Evolutionary conservation across 768 basidiomycete species (phyloP), one percentile per base, ranked within the genome.

Genomic region (Podaxis pistillaris): DNA sequence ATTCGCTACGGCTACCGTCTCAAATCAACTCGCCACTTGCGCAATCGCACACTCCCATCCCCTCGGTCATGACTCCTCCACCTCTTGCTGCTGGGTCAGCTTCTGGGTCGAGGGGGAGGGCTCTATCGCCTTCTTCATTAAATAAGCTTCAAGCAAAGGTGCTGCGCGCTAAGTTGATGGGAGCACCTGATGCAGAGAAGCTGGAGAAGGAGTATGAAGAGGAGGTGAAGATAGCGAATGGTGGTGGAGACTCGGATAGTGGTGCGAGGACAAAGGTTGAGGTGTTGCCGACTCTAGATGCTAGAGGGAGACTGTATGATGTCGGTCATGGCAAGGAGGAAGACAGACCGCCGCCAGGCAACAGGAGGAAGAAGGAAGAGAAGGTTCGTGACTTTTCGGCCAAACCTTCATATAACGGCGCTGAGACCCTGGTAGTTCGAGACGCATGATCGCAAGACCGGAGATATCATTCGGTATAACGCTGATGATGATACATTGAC

Each of bases 121-220:
- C 81, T 0, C 69, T 91, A 60, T 90, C 90, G 0, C 87, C 89
- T 2, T 89, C 89, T 1, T 91, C 90, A 15, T 77, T 98, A 51
- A 98, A 99, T 73, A 91, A 87, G 70, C 75, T 99, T 1, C 96
- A 99, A 73, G 96, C 96, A 3, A 89, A 89, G 67, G 95, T 97
- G 1, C 78, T 99, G 8, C 88, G 93, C 38, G 96, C 97, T 3
- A 96, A 91, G 72, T 81, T 99, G 36, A 90, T 91, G 83, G 87
- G 84, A 36, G 81, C 86, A n/a, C 81, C 90, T 1, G 83, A 94
- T 68, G 92, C 94, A 7, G 84, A 82, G 22, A 78, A 80, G 49
- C 77, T 99, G 46, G 94, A 99, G 75, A 79, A 81, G 58, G 88
- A 96, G 75, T 99, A 98, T 66, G 93, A 98, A 58, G 77, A 72